Base-by-base conservation (phyloP, 106 monocot genomes). In the Narthecium ossifragum region DNA sequence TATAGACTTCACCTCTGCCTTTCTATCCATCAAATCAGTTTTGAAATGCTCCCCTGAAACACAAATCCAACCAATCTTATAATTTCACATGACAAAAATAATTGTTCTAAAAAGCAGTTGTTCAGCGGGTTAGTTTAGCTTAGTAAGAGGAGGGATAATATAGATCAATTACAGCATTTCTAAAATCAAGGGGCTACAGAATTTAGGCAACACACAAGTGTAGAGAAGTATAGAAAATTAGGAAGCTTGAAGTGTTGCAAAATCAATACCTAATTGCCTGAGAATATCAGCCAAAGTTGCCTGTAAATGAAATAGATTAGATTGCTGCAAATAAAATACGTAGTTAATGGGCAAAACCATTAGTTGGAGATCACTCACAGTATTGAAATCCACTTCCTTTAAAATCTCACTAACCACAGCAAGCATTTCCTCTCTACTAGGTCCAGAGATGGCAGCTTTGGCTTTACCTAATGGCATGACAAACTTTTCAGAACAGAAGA, bases 231-330 rank as follows among this genome's bases (percentile, higher is more conserved):
- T n/a, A n/a, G n/a, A n/a, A n/a, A n/a, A n/a, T n/a, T n/a, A n/a
- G n/a, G n/a, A n/a, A n/a, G n/a, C n/a, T n/a, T n/a, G n/a, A n/a
- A n/a, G n/a, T n/a, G n/a, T n/a, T n/a, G n/a, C n/a, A n/a, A n/a
- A n/a, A n/a, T n/a, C n/a, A n/a, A n/a, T 75, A 90, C 94, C 94
- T 83, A 96, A 62, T 70, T 96, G 90, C 63, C 69, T 86, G 40
- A 96, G 77, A 71, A 96, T 86, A 62, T 96, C 94, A 63, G 90
- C 85, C 61, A 96, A 65, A 37, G 94, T 96, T 21, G 80, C 90
- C 94, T 96, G 73, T 57, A 80, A 26, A 20, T 26, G 8, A 51
- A 32, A 46, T 11, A 39, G 29, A 32, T 13, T 46, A 31, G n/a
- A 57, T 20, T 8, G 20, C 5, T 48, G 25, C 33, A 43, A 59